These are phyloP conservation scores for Noccaea bulbosa DNA, from an alignment of 345 rosid genomes.

Conservation along the genomic window DNA sequence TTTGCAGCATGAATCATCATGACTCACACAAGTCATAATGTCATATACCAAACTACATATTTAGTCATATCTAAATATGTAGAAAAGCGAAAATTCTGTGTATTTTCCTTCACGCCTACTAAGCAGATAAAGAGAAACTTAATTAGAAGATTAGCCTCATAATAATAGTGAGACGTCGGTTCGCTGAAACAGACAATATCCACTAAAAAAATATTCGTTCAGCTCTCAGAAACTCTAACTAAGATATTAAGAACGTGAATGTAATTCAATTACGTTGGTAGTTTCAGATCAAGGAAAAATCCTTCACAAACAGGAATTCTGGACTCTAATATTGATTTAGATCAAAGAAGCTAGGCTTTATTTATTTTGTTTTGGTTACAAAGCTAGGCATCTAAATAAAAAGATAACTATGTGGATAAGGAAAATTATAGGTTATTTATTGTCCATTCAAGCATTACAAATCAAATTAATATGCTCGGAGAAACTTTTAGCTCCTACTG, in stretches of 20 bases:
- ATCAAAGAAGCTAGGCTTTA: too few species aligned
- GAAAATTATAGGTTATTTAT: background rate
- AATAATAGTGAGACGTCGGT: too few species aligned
- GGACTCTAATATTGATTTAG: background rate
- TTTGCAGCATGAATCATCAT: conserved; percentile 6
- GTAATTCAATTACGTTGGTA: too few species aligned
- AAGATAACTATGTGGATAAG: background rate
- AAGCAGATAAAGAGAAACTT: background rate
- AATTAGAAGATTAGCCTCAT: background rate
- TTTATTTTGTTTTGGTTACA: too few species aligned
- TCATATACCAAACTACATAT: conserved; percentile 1
- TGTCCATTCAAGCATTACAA: background rate
- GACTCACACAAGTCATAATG: conserved; percentile 20
- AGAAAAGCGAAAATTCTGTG: background rate
- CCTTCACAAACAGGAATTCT: background rate
- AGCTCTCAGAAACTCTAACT: background rate
- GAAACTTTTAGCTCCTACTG: background rate
- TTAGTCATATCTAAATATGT: background rate
- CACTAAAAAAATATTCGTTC: too few species aligned
- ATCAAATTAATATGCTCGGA: conserved; percentile 1
- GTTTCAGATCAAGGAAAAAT: too few species aligned
- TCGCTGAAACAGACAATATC: too few species aligned
- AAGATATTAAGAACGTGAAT: background rate
- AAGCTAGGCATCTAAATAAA: too few species aligned
- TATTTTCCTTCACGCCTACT: background rate